Conservation (phyloP, 805 yeast genomes). For the Yarrowia sp. region DNA sequence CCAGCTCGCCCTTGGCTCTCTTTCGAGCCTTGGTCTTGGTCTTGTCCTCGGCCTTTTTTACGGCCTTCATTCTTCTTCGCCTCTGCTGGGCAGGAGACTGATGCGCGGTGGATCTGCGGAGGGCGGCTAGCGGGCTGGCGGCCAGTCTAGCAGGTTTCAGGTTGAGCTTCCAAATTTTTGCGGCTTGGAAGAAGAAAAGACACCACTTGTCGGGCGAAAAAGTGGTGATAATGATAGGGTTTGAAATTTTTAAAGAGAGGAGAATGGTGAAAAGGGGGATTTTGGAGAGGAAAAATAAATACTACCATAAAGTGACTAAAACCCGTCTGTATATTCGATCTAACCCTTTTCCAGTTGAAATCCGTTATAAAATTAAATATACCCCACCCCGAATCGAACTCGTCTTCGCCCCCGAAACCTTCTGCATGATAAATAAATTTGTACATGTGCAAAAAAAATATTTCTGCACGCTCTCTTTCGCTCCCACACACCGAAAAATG, state of each 20-base stretch:
- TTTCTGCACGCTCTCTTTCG: neutral
- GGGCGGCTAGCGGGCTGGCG: neutral
- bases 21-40: neutral
- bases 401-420: neutral
- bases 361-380: neutral
- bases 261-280: too few species aligned
- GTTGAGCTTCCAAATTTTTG: neutral
- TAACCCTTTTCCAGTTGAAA: too few species aligned
- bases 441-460: neutral
- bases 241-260: neutral
- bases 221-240: neutral
- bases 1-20: neutral
- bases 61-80: neutral
- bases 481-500: conserved; percentile 49
- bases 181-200: neutral
- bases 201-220: too few species aligned
- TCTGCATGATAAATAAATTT: conserved; percentile 6
- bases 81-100: neutral
- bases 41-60: neutral
- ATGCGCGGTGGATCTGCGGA: neutral
- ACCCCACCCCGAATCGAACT: neutral
- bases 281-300: too few species aligned
- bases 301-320: too few species aligned
- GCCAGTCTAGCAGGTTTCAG: neutral
- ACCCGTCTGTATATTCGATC: too few species aligned